Base-by-base conservation (phyloP, 768 basidiomycete genomes). In the Termitomyces sp. region DNA sequence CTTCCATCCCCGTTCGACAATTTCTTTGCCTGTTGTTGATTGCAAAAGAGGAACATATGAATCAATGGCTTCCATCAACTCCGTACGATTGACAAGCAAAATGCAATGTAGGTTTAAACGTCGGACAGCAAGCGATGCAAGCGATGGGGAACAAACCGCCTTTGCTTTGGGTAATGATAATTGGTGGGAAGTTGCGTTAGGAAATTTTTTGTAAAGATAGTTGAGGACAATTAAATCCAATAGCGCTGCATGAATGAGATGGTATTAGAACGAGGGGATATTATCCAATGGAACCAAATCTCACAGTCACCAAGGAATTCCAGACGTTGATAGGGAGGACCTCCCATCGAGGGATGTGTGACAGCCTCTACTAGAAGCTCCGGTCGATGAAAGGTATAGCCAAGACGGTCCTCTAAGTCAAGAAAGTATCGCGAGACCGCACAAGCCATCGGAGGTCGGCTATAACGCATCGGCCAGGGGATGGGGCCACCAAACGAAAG, bases 271-370 rank as follows among this genome's bases (percentile, higher is more conserved):
- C 22, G 33, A 20, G 1, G 32, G 10, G 18, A 45, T 10, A 5
- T n/a, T 36, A 20, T 24, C 12, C 10, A 20, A 36, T 43, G 10
- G 12, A 27, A 33, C 1, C 3, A 10, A 24, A 66, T 26, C 85
- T 73, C 68, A 93, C 93, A 90, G 68, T 96, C 94, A 33, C 94
- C 94, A 3, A 96, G 79, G 64, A 93, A 95, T 64, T 96, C 94
- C 12, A 95, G 74, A 14, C 94, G 82, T 60, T 96, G 89, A 70
- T 95, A 95, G 3, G 89, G 91, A 6, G 82, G 74, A 10, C 77
- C 77, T 13, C 78, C 79, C 1, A 90, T 90, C 0, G 91, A 92
- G 0, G 93, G 89, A 67, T 96, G 94, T 0, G 91, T 93, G n/a
- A 93, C 72, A 9, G 93, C 92, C 71, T 93, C 87, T 8, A 89